These are phyloP conservation scores for Phytophthora pluvialis DNA, from an alignment of 352 stramenopile species.

Conservation along the genomic window DNA sequence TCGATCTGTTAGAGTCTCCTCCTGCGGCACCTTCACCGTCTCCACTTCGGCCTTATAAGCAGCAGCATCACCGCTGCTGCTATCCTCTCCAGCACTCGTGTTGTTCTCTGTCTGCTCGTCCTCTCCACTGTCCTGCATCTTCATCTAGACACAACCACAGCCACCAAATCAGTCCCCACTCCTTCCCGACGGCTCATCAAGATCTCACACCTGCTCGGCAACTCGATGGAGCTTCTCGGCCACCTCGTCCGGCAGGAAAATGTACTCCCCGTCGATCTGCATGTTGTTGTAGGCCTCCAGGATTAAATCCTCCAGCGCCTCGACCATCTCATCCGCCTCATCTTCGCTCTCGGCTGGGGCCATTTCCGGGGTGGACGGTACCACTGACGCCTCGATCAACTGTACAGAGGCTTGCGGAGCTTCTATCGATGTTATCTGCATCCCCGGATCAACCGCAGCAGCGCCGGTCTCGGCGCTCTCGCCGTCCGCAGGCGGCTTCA, in stretches of 20 bases:
- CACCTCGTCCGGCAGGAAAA: constrained; percentile 75
- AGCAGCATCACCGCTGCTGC: constrained; percentile 19
- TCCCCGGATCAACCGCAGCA: background rate
- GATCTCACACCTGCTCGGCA: constrained; percentile 53
- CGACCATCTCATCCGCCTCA: constrained; percentile 37
- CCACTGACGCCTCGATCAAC: constrained; percentile 5
- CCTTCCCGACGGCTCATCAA: background rate
- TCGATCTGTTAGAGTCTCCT: constrained; percentile 16
- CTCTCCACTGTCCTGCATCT: constrained; percentile 32
- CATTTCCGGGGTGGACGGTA: constrained; percentile 11
- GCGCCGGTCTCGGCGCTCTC: constrained; percentile 5
- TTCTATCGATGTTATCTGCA: background rate
- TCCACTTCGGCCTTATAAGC: constrained; percentile 8
- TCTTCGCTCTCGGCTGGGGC: constrained; percentile 12
- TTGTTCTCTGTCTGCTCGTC: constrained; percentile 23
- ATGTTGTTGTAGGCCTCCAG: constrained; percentile 87
- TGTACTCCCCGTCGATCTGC: constrained; percentile 83
- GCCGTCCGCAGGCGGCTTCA: constrained; percentile 19
- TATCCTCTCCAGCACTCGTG: constrained; percentile 30
- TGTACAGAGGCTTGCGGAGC: background rate
- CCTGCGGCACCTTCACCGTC: constrained; percentile 12
- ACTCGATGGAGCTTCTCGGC: constrained; percentile 70
- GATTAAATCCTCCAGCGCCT: constrained; percentile 74
- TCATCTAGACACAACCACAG: constrained; percentile 26
- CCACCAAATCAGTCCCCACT: constrained; percentile 13